phyloP scores from a whole-genome alignment of 2,329 filamentous ascomycete genomes.

The Sarocladium oryzae region DNA sequence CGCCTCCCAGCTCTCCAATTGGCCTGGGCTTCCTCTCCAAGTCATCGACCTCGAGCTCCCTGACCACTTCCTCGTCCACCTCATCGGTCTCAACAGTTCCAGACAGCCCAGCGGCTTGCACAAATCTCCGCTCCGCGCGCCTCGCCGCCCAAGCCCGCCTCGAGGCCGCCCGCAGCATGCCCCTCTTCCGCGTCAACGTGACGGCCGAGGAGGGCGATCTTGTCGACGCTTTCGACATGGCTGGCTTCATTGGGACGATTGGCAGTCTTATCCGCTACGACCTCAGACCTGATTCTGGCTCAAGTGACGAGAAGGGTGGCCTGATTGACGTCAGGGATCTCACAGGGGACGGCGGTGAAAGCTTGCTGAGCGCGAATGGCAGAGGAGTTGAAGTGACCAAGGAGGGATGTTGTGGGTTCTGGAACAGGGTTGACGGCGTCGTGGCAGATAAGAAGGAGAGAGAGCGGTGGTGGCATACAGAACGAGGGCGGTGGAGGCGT shows the following conservation, averaged over 20 bases:
- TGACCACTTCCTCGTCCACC: slow-evolving; percentile 17
- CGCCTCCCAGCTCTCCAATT: slow-evolving; percentile 17
- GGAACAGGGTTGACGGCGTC: slow-evolving; percentile 34
- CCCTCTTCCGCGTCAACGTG: slow-evolving; percentile 54
- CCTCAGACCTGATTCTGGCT: slow-evolving; percentile 51
- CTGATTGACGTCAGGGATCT: slow-evolving; percentile 47
- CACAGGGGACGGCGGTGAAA: slow-evolving; percentile 41
- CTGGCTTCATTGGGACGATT: slow-evolving; percentile 54
- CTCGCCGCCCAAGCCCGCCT: slow-evolving; percentile 60
- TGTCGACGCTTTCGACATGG: slow-evolving; percentile 48
- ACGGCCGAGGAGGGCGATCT: slow-evolving; percentile 44
- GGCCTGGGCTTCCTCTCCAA: slow-evolving; percentile 20
- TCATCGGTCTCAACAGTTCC: slow-evolving; percentile 6
- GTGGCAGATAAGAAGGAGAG: slow-evolving; percentile 39
- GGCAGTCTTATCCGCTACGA: slow-evolving; percentile 54
- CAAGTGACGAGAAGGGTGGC: slow-evolving; percentile 49
- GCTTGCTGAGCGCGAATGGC: slow-evolving; percentile 17
- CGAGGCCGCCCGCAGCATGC: slow-evolving; percentile 46
- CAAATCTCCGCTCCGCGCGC: slow-evolving; percentile 45
- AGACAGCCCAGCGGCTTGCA: slow-evolving; percentile 25
- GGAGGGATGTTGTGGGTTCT: slow-evolving; percentile 39
- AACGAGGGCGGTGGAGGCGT: slow-evolving; percentile 37
- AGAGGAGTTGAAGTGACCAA: slow-evolving; percentile 17
- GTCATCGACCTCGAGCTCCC: slow-evolving; percentile 28
- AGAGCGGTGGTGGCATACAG: slow-evolving; percentile 45